These are phyloP conservation scores for Aspergillus sergii DNA, from an alignment of 2,329 filamentous ascomycete genomes.

Conservation along the genomic window DNA sequence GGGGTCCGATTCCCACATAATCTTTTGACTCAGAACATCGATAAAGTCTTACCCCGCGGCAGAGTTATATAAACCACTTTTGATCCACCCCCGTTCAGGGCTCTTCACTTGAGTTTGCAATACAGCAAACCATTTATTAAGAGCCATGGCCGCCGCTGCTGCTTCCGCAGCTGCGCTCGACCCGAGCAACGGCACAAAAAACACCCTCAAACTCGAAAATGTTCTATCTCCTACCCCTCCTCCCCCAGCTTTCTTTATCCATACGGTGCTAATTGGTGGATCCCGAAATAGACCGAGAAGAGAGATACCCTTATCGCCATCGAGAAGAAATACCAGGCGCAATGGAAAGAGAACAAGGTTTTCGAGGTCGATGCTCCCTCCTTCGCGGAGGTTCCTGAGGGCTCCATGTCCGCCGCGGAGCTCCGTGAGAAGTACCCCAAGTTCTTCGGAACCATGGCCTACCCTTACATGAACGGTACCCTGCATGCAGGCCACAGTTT, in stretches of 20 bases:
- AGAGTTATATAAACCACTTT: constrained; percentile 10
- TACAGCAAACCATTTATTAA: constrained; percentile 25
- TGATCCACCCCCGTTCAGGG: constrained; percentile 13
- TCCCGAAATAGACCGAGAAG: constrained; percentile 31
- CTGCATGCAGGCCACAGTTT: constrained; percentile 92
- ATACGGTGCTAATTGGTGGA: constrained; percentile 18
- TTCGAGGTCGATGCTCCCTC: constrained; percentile 88
- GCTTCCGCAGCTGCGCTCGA: constrained; percentile 60
- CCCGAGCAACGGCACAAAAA: constrained; percentile 57
- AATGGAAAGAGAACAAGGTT: constrained; percentile 75
- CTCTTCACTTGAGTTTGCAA: constrained; percentile 27
- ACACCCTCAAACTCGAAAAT: constrained; percentile 68
- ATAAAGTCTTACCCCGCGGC: constrained; percentile 13
- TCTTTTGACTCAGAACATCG: constrained; percentile 16
- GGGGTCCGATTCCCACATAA: constrained; percentile 21
- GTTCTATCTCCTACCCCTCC: constrained; percentile 29
- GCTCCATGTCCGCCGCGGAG: constrained; percentile 72
- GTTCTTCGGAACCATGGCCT: constrained; percentile 82
- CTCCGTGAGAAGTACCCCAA: constrained; percentile 83
- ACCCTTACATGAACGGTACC: constrained; percentile 83
- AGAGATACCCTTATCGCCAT: constrained; percentile 36
- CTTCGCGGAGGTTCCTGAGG: constrained; percentile 72
- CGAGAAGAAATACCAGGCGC: constrained; percentile 89
- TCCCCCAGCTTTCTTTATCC: constrained; percentile 24
- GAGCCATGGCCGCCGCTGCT: constrained; percentile 45